A percentile compares a stretch with the other conserved stretches of the same genome.
Conservation (phyloP, 306 rosid genomes). For the peach (Prunus persica) region DNA sequence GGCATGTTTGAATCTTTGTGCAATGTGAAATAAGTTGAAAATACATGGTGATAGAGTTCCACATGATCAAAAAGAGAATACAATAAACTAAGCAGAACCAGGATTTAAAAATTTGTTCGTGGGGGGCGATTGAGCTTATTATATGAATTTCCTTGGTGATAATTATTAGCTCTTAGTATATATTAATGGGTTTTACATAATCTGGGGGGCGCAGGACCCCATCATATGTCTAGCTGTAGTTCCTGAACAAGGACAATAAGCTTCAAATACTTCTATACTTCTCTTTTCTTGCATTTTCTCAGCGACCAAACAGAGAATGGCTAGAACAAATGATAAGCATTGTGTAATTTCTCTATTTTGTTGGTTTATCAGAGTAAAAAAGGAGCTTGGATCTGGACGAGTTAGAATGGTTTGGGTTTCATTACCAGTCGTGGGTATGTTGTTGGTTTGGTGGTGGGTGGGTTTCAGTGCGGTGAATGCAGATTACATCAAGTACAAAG, state of each 20-base stretch:
- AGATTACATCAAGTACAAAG: slow-evolving; percentile 70
- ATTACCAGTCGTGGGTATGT: slow-evolving; percentile 23
- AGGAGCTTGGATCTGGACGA: background rate
- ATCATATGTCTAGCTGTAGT: background rate
- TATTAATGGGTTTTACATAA: background rate
- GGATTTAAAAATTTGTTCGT: too few species aligned
- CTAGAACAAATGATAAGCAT: slow-evolving; percentile 16
- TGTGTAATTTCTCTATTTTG: background rate
- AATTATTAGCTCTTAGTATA: background rate
- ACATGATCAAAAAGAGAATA: too few species aligned
- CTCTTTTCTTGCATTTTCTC: slow-evolving; percentile 25
- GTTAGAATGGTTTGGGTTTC: slow-evolving; percentile 30
- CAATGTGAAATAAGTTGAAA: too few species aligned
- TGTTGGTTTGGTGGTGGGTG: slow-evolving; percentile 58
- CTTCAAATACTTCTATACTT: slow-evolving; percentile 3
- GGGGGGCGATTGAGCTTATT: too few species aligned
- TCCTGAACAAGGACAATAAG: background rate
- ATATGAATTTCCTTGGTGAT: too few species aligned
- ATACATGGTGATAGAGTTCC: too few species aligned
- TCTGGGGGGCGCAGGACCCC: background rate
- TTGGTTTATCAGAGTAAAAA: slow-evolving; percentile 15
- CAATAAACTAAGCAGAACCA: too few species aligned
- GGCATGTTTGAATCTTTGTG: too few species aligned
- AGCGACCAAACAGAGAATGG: slow-evolving; percentile 31
- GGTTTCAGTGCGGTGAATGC: slow-evolving; percentile 38